Percentiles rank a stretch among this genome's conserved stretches.
Evolutionary conservation across 2,329 filamentous ascomycete species (phyloP).

Genomic region (Herpotrichia juniperi): DNA sequence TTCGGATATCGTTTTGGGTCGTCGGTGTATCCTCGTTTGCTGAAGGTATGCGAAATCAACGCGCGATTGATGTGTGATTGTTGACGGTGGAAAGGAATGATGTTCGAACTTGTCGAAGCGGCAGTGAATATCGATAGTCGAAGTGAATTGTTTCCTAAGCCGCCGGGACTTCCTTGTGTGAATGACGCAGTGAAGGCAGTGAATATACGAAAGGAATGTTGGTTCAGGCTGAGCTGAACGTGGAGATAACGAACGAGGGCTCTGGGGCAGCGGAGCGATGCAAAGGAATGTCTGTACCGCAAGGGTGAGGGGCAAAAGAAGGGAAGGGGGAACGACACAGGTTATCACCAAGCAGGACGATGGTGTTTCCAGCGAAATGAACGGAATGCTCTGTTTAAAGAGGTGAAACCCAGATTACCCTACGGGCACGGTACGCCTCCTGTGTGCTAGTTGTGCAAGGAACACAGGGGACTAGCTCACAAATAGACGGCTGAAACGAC

Average conservation of each 20-base stretch:
- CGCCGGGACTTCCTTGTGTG: constrained; percentile 30
- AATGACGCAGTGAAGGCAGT: constrained; percentile 14
- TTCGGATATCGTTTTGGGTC: not conserved
- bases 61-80: not conserved
- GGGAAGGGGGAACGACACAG: constrained; percentile 26
- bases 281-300: constrained; percentile 38
- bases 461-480: constrained; percentile 26
- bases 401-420: constrained; percentile 41
- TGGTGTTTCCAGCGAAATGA: constrained; percentile 42
- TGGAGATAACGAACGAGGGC: constrained; percentile 29
- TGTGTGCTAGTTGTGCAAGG: constrained; percentile 25
- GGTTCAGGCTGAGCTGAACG: constrained; percentile 24
- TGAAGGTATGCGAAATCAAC: not conserved
- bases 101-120: not conserved
- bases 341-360: constrained; percentile 31
- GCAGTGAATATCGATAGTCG: constrained; percentile 4
- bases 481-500: constrained; percentile 39
- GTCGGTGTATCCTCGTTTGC: not conserved
- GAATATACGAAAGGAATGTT: constrained; percentile 35
- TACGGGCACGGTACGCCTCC: constrained; percentile 22
- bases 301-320: constrained; percentile 23
- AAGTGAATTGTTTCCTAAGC: constrained; percentile 22
- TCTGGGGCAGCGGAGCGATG: constrained; percentile 23
- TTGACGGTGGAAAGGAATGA: not conserved
- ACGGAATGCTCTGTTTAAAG: constrained; percentile 44